Conservation (phyloP, 169 alveolate genomes). For the Cryptosporidium tyzzeri region DNA sequence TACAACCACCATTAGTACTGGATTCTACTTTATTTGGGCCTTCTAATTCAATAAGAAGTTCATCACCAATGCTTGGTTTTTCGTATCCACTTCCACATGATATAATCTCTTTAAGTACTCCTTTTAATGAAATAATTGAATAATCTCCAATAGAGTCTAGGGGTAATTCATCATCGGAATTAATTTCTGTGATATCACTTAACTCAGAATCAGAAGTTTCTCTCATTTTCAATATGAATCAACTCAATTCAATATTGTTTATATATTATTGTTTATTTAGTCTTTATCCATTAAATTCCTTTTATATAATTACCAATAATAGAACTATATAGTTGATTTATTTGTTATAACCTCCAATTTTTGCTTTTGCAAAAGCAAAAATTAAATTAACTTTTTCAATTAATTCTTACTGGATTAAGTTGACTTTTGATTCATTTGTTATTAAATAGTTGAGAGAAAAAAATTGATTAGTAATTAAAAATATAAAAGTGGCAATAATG, state of each 20-base stretch:
- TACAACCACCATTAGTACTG: too few species aligned
- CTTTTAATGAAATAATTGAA: constrained; percentile 41
- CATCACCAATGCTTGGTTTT: constrained; percentile 72
- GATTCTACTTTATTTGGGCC: background rate
- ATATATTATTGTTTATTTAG: background rate
- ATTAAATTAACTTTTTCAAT: background rate
- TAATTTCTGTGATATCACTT: constrained; percentile 39
- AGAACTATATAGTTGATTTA: background rate
- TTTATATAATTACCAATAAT: background rate
- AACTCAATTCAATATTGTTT: background rate
- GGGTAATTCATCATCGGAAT: constrained; percentile 68
- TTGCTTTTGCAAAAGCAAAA: too few species aligned
- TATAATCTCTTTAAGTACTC: constrained; percentile 50
- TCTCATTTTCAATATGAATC: background rate
- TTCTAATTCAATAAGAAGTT: constrained; percentile 15
- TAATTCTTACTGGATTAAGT: background rate
- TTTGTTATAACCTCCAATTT: background rate
- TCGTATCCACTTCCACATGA: constrained; percentile 54
- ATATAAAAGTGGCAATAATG: background rate
- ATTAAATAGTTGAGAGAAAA: background rate
- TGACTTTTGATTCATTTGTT: too few species aligned
- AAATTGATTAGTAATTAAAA: too few species aligned
- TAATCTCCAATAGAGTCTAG: constrained; percentile 39
- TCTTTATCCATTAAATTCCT: background rate
- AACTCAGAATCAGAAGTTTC: constrained; percentile 36